phyloP scores from a whole-genome alignment of 495 filamentous ascomycete species.

The Trichocladium antarcticum region DNA sequence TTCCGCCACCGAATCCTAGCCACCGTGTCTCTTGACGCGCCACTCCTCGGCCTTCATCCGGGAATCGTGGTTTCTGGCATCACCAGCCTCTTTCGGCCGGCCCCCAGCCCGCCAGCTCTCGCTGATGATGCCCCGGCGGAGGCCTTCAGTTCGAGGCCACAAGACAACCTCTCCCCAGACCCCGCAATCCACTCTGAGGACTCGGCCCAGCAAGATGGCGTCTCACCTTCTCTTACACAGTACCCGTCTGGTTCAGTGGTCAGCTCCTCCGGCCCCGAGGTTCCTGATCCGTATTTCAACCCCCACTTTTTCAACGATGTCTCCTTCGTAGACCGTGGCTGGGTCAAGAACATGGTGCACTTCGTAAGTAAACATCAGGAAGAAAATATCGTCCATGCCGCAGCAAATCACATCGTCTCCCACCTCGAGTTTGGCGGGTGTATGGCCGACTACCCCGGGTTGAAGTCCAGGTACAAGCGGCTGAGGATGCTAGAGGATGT shows the following conservation, averaged over 20 bases:
- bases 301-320: constrained; percentile 65
- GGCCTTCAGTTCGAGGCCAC: not conserved
- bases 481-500: constrained; percentile 61
- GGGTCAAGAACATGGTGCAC: constrained; percentile 55
- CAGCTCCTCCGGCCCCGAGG: constrained; percentile 1
- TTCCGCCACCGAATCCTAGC: constrained; percentile 74
- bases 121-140: constrained; percentile 1
- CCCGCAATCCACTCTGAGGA: constrained; percentile 29
- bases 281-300: constrained; percentile 54
- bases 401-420: constrained; percentile 61
- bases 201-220: constrained; percentile 19
- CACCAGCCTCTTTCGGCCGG: constrained; percentile 58
- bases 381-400: constrained; percentile 54
- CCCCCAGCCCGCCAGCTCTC: constrained; percentile 30
- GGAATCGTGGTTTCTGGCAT: constrained; percentile 73
- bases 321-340: constrained; percentile 49
- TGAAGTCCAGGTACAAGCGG: constrained; percentile 56
- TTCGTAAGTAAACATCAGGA: constrained; percentile 69
- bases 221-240: constrained; percentile 15
- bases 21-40: constrained; percentile 74
- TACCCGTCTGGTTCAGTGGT: constrained; percentile 12
- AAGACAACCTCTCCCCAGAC: constrained; percentile 21
- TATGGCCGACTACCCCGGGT: constrained; percentile 60
- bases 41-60: constrained; percentile 81
- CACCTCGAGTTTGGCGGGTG: constrained; percentile 74